phyloP scores from a whole-genome alignment of 1,284 basidiomycete species.

The Veloporphyrellus conicus region DNA sequence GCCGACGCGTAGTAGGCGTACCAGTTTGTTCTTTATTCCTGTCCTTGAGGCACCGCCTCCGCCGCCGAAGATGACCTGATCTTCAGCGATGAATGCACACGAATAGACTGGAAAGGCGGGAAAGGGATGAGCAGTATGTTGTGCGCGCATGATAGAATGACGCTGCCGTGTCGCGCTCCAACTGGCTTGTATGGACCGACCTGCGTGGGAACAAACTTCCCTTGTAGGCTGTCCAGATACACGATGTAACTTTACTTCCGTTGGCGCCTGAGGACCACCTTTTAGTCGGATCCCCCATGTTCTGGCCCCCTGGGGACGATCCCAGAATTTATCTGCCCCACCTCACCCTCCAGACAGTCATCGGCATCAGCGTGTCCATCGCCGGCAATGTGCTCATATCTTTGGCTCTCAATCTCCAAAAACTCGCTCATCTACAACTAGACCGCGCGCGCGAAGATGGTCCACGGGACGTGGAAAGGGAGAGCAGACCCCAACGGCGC shows the following conservation, averaged over 20 bases:
- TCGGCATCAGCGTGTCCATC: conserved; percentile 83
- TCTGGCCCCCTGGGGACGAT: conserved; percentile 23
- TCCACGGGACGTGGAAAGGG: conserved; percentile 11
- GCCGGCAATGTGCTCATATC: conserved; percentile 86
- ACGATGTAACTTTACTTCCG: not conserved
- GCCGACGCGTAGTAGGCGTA: conserved; percentile 27
- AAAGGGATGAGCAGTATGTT: conserved; percentile 73
- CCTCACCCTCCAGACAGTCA: conserved; percentile 56
- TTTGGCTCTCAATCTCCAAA: conserved; percentile 86
- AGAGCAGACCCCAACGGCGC: conserved; percentile 7
- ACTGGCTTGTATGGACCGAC: not conserved
- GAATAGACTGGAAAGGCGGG: conserved; percentile 84
- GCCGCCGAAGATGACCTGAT: conserved; percentile 80
- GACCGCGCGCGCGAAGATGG: conserved; percentile 38
- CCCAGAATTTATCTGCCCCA: conserved; percentile 48
- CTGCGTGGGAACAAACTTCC: conserved; percentile 16
- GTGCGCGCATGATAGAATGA: conserved; percentile 58
- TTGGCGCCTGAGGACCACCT: not conserved
- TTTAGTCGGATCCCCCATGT: conserved; percentile 16
- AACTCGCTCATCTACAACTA: conserved; percentile 80
- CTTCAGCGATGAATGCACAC: conserved; percentile 72
- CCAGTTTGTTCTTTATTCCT: conserved; percentile 91
- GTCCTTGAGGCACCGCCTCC: conserved; percentile 79
- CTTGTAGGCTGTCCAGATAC: not conserved
- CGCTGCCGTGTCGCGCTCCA: too few relatives aligned